Evolutionary conservation across 2,329 filamentous ascomycete species (phyloP).

Genomic region (Pyrenochaeta sp.): DNA sequence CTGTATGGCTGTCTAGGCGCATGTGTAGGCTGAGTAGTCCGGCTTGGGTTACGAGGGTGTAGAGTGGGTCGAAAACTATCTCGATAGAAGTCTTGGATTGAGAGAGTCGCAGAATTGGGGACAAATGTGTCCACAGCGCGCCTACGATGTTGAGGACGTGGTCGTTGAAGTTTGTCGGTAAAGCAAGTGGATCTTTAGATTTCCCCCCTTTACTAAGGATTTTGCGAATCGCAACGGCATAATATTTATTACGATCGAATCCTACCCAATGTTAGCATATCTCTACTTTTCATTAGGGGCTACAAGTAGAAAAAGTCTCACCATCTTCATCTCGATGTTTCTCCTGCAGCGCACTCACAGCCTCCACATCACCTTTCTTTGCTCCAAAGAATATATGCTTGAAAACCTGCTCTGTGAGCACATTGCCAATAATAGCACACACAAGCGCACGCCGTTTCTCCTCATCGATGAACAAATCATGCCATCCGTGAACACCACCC

Average conservation of each 20-base stretch:
- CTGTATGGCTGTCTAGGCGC: conserved; percentile 33
- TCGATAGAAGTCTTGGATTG: not conserved
- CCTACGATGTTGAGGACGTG: conserved; percentile 28
- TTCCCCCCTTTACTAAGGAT: not conserved
- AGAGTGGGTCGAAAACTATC: conserved; percentile 10
- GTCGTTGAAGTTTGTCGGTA: conserved; percentile 32
- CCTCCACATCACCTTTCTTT: conserved; percentile 1
- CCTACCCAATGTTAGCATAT: conserved; percentile 13
- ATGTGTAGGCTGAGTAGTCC: conserved; percentile 35
- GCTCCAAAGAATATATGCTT: conserved; percentile 37
- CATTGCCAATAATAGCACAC: conserved; percentile 39
- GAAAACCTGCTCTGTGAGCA: conserved; percentile 42
- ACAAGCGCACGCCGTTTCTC: conserved; percentile 32
- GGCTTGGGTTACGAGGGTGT: conserved; percentile 21
- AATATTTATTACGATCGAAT: conserved; percentile 28
- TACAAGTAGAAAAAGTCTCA: conserved; percentile 13
- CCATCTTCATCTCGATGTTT: conserved; percentile 27
- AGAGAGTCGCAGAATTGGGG: conserved; percentile 23
- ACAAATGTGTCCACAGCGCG: conserved; percentile 30
- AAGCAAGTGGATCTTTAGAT: not conserved
- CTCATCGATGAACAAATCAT: conserved; percentile 27
- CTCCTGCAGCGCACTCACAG: conserved; percentile 15
- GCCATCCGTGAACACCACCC: conserved; percentile 30
- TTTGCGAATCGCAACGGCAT: conserved; percentile 15
- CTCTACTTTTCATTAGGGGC: not conserved